A percentile compares a stretch with the other conserved stretches of the same genome.
These are phyloP conservation scores for Globisporangium lucens DNA, from an alignment of 352 stramenopile species.

Conservation along the genomic window DNA sequence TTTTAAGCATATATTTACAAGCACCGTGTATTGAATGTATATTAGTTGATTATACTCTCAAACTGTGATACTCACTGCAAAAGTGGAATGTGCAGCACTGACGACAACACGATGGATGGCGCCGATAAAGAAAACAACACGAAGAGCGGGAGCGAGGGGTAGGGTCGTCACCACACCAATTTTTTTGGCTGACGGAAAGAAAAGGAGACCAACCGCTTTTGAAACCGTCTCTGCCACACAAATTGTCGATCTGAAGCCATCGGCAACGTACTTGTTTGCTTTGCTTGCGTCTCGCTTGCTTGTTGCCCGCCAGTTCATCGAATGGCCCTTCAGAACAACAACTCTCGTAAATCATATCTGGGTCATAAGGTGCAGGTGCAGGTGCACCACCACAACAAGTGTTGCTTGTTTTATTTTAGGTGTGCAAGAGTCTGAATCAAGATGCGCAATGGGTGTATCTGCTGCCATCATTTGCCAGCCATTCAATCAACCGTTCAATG, in stretches of 20 bases:
- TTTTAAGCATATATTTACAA: too few species aligned
- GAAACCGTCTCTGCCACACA: slow-evolving; percentile 1
- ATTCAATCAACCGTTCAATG: background rate
- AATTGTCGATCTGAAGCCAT: slow-evolving; percentile 1
- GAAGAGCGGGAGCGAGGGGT: slow-evolving; percentile 1
- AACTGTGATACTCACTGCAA: background rate
- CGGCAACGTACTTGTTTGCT: background rate
- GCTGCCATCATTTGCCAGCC: background rate
- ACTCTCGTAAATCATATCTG: background rate
- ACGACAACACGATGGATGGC: slow-evolving; percentile 1
- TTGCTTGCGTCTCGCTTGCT: background rate
- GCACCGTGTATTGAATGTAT: background rate
- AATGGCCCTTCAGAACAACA: background rate
- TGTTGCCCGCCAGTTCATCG: background rate
- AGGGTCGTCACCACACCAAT: background rate
- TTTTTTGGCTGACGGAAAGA: background rate
- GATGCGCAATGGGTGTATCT: background rate
- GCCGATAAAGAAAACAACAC: slow-evolving; percentile 5
- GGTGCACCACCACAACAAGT: background rate
- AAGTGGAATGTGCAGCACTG: background rate
- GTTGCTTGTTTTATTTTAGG: background rate
- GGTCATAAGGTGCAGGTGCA: background rate
- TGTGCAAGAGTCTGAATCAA: background rate
- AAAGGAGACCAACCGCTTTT: background rate
- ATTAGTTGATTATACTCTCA: background rate